Base-by-base conservation (phyloP, 192 early-diverging fungal genomes). In the Physocladia obscura region DNA sequence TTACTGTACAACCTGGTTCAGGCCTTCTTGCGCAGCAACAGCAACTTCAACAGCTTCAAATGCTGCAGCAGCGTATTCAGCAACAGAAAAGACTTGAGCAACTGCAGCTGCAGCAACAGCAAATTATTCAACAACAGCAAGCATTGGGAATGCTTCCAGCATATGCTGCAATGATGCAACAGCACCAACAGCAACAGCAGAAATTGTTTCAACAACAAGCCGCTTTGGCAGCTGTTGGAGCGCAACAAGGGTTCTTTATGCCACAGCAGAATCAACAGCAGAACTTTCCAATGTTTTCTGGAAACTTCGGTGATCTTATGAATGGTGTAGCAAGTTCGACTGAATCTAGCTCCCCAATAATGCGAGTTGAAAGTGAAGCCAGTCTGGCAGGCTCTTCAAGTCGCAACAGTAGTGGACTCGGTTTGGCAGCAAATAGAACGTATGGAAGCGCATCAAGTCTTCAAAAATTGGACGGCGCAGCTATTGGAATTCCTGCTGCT, bases 351-450 rank as follows among this genome's bases (percentile, higher is more conserved):
- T 47, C 44, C n/a, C 11, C 11, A 47, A 47, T 47, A 13, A 22
- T 26, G 24, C 61, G 61, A 44, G 30, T 49, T 22, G 39, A 63
- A 49, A 63, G 61, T 49, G 39, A 49, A 8, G 57, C 29, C 30
- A 59, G 34, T 35, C 15, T 59, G 26, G 22, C 4, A 49, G 44
- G 11, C 8, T 11, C 21, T 13, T 8, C 17, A 15, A n/a, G 61
- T 32, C 31, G 22, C 17, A 22, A 11, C 19, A 44, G 17, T 29
- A 8, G 40, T 13, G 8, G 11, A n/a, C 40, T n/a, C n/a, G n/a
- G n/a, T n/a, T n/a, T n/a, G n/a, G n/a, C n/a, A 47, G 11, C 44
- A 11, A 47, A 47, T 47, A 13, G 50, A 52, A 21, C 39, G 37
- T 17, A 47, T 47, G 39, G 38, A 47, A 47, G 13, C 57, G 27